Percentiles rank a stretch among this genome's conserved stretches.
phyloP scores from a whole-genome alignment of 306 rosid genomes.

The Malus fusca region DNA sequence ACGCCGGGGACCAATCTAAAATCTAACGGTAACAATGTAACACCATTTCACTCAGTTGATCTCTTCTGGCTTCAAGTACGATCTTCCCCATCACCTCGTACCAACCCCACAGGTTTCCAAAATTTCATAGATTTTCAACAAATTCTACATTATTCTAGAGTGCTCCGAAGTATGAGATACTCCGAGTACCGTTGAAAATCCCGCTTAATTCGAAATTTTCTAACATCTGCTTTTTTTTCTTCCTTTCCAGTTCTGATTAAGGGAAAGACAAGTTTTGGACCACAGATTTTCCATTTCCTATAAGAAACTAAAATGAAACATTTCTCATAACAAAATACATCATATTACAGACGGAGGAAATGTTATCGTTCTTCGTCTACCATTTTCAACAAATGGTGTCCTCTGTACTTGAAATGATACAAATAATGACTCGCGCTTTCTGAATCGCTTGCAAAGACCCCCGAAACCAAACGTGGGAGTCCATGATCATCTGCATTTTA shows the following conservation, averaged over 20 bases:
- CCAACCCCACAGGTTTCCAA: no score
- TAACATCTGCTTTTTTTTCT: background rate
- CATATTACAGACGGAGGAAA: constrained; percentile 20
- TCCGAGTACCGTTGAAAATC: no score
- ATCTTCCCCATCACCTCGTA: no score
- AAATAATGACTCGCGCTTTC: constrained; percentile 19
- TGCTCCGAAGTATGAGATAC: no score
- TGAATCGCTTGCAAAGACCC: background rate
- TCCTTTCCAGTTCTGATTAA: background rate
- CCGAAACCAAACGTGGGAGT: constrained; percentile 9
- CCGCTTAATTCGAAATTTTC: background rate
- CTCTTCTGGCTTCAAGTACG: no score
- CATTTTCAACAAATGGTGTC: constrained; percentile 8
- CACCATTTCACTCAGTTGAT: no score
- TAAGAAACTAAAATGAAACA: constrained; percentile 5
- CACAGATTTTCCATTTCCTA: background rate
- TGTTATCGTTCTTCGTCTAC: constrained; percentile 7
- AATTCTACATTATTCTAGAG: no score
- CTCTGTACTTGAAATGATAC: constrained; percentile 7
- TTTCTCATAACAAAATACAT: constrained; percentile 12
- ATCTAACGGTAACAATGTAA: no score
- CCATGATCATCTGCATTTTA: constrained; percentile 23
- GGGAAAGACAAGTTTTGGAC: background rate
- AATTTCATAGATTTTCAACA: no score
- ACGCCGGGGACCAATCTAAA: no score